A percentile compares a stretch with the other conserved stretches of the same genome.
phyloP scores from a whole-genome alignment of 139 green algal species.

The Chlorella sp. region DNA sequence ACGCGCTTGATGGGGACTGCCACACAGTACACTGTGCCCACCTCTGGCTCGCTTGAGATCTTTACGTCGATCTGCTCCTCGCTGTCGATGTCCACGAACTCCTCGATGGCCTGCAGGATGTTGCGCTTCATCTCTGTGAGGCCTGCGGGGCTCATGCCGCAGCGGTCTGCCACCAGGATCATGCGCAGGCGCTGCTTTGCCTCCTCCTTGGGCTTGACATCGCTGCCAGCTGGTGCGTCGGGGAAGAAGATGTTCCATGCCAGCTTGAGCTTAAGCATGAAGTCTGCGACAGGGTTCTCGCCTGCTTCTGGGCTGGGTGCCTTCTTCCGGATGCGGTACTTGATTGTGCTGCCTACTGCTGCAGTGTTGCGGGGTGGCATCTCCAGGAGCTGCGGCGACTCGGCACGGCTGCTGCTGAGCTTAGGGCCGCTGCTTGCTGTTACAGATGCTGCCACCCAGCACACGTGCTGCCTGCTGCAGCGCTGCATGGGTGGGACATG shows the following conservation, averaged over 20 bases:
- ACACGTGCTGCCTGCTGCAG: no score
- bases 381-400: no score
- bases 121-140: conserved; percentile 71
- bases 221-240: not conserved
- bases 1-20: conserved; percentile 62
- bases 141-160: conserved; percentile 68
- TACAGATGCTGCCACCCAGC: no score
- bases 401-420: no score
- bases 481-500: no score
- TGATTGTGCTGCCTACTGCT: no score
- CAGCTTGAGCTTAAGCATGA: conserved; percentile 38
- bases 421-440: no score
- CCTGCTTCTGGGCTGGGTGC: not conserved
- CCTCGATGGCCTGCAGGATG: conserved; percentile 51
- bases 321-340: not conserved
- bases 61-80: conserved; percentile 77
- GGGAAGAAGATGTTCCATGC: conserved; percentile 56
- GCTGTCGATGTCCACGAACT: conserved; percentile 81
- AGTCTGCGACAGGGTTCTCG: conserved; percentile 27
- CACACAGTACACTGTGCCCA: conserved; percentile 88
- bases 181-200: conserved; percentile 40
- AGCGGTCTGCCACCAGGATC: conserved; percentile 54
- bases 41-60: conserved; percentile 65
- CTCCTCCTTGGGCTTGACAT: conserved; percentile 44
- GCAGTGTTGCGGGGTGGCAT: no score